Base-by-base conservation (phyloP, 768 basidiomycete genomes). In the Agrocybe chaxingu region DNA sequence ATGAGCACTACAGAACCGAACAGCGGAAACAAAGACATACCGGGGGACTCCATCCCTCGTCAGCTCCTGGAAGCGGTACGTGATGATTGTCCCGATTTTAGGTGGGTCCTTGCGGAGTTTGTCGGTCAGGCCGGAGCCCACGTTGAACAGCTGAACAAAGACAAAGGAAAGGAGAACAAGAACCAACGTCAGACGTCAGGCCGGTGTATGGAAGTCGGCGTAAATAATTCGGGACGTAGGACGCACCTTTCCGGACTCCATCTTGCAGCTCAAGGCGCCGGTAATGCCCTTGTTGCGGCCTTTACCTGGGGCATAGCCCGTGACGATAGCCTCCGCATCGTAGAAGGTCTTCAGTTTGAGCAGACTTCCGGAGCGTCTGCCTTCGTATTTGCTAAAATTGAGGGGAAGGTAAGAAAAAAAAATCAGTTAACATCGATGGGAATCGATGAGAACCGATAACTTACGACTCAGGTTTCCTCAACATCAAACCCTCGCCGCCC, bases 311-410 rank as follows among this genome's bases (percentile, higher is more conserved):
- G 66, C 69, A 57, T 87, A 79, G 1, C 85, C 86, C 3, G 71
- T 79, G 6, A 84, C 79, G 32, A 76, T 54, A 10, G 81, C 81
- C 58, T 84, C 81, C 1, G 79, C 81, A 55, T 84, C 81, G 57
- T 79, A 80, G 61, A 82, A 84, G 3, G 79, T 78, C 74, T 84
- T 84, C 60, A 84, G 72, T 59, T 84, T 84, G 11, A 80, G 62
- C 4, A 84, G 62, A 3, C 76, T 73, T 4, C 58, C 64, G 0
- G 79, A 81, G 19, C 81, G 69, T 6, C 64, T 59, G 3, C 75
- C 75, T 59, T 82, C 79, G 49, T 84, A 84, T 35, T 65, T 39
- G 19, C 79, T 80, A 33, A 3, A 3, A 32, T 16, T 4, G 18
- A 24, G 12, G 43, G 16, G n/a, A 9, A 9, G 7, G 11, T 29